phyloP scores from a whole-genome alignment of 2,329 filamentous ascomycete species.

The Orbilia javanica region DNA sequence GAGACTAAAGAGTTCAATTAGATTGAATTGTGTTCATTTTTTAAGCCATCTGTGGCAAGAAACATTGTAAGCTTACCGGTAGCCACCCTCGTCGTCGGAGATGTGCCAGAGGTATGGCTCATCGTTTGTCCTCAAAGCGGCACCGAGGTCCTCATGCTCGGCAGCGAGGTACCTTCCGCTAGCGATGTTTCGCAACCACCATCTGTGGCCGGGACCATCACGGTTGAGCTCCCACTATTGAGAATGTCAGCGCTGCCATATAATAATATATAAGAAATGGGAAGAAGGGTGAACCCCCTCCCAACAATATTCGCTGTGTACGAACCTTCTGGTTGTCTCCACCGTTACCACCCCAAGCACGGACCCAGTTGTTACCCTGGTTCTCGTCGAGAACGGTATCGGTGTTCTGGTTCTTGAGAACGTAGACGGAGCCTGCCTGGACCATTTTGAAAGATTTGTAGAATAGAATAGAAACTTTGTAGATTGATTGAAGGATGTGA shows the following conservation, averaged over 20 bases:
- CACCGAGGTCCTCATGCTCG: slow-evolving; percentile 3
- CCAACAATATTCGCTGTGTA: too few species aligned
- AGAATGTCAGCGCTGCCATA: neutral
- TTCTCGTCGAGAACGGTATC: slow-evolving; percentile 36
- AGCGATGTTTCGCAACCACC: slow-evolving; percentile 12
- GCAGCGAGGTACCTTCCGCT: slow-evolving; percentile 17
- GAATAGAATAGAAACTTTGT: neutral
- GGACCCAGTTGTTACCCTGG: slow-evolving; percentile 35
- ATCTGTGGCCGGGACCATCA: slow-evolving; percentile 24
- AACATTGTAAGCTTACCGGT: neutral
- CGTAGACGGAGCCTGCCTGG: slow-evolving; percentile 18
- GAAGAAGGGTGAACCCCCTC: too few species aligned
- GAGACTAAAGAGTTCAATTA: neutral
- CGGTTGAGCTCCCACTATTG: slow-evolving; percentile 34
- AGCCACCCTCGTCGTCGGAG: slow-evolving; percentile 25
- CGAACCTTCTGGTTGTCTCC: slow-evolving; percentile 30
- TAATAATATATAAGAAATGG: neutral
- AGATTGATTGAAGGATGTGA: neutral
- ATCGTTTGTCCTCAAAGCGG: slow-evolving; percentile 13
- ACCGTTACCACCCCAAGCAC: slow-evolving; percentile 23
- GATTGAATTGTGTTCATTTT: too few species aligned
- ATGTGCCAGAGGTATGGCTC: slow-evolving; percentile 28
- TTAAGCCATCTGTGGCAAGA: too few species aligned
- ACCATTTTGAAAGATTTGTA: slow-evolving; percentile 34
- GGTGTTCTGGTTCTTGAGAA: slow-evolving; percentile 33